Percentiles rank a stretch among this genome's conserved stretches.
Conservation (phyloP, 1,284 basidiomycete species). For the Cryptococcus hybrid region DNA sequence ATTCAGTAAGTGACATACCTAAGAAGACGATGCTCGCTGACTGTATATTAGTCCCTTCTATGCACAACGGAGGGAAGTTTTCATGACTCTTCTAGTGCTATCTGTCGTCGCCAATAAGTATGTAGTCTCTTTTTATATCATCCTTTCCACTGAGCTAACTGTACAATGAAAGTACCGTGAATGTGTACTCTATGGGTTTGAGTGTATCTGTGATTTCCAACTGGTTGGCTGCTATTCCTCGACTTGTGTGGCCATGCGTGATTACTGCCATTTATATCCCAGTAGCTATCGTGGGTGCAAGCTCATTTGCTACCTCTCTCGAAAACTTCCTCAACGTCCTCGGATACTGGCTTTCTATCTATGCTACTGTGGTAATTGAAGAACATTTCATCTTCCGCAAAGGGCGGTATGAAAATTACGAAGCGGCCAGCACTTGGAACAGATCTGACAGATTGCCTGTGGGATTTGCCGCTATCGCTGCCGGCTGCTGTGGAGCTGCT, state of each 20-base stretch:
- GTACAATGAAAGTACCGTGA: conserved; percentile 47
- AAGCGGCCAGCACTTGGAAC: conserved; percentile 42
- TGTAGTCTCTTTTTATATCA: not conserved
- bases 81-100: conserved; percentile 41
- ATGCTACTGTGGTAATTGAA: conserved; percentile 41
- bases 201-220: conserved; percentile 40
- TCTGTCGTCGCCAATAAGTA: conserved; percentile 46
- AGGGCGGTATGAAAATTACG: conserved; percentile 37
- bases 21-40: not conserved
- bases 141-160: not conserved
- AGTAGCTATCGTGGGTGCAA: conserved; percentile 46
- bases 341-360: conserved; percentile 49
- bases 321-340: conserved; percentile 39
- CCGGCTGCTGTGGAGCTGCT: conserved; percentile 26
- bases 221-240: conserved; percentile 42
- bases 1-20: conserved; percentile 13
- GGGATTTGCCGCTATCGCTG: conserved; percentile 26
- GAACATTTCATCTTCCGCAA: conserved; percentile 50
- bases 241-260: conserved; percentile 46
- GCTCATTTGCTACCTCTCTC: conserved; percentile 40
- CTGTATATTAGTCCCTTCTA: conserved; percentile 22
- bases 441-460: conserved; percentile 21
- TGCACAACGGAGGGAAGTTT: conserved; percentile 39
- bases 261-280: conserved; percentile 38
- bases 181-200: conserved; percentile 41